These are phyloP conservation scores for Gaultheria prostrata DNA, from an alignment of 148 eudicot genomes.

Conservation along the genomic window DNA sequence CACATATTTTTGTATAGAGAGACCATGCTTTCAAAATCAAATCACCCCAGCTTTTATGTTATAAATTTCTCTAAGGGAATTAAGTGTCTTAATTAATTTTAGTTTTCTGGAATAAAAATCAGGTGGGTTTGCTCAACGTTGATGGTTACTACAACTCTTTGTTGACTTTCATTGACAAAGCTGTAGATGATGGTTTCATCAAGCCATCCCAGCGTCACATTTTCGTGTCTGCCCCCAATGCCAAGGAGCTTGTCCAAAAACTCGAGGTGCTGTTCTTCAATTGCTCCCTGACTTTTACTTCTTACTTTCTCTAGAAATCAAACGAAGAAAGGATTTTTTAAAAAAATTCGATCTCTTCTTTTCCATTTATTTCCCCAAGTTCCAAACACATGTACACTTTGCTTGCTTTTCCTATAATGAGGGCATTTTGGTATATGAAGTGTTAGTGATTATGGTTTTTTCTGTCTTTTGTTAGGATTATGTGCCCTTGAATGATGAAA, in stretches of 20 bases:
- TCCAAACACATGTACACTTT: too few relatives aligned
- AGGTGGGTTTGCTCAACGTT: slow-evolving; percentile 78
- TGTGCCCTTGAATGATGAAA: slow-evolving; percentile 61
- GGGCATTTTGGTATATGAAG: neutral
- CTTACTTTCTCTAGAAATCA: too few relatives aligned
- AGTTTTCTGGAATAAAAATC: neutral
- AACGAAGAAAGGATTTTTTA: too few relatives aligned
- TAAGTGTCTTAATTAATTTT: too few relatives aligned
- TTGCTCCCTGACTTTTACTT: neutral
- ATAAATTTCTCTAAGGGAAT: neutral
- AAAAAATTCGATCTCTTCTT: too few relatives aligned
- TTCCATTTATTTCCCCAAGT: too few relatives aligned
- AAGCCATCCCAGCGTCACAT: slow-evolving; percentile 66
- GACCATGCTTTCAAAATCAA: too few relatives aligned
- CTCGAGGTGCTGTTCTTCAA: slow-evolving; percentile 47
- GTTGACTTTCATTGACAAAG: slow-evolving; percentile 65
- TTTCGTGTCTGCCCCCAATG: slow-evolving; percentile 66
- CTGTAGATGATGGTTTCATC: slow-evolving; percentile 75
- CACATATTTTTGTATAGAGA: neutral
- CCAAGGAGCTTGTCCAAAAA: slow-evolving; percentile 63
- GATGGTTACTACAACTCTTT: slow-evolving; percentile 68
- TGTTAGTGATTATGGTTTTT: neutral
- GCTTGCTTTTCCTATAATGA: neutral
- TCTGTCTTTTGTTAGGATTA: slow-evolving; percentile 39
- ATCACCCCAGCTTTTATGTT: too few relatives aligned